phyloP scores from a whole-genome alignment of 1,284 basidiomycete species.

The Ustilago tritici region DNA sequence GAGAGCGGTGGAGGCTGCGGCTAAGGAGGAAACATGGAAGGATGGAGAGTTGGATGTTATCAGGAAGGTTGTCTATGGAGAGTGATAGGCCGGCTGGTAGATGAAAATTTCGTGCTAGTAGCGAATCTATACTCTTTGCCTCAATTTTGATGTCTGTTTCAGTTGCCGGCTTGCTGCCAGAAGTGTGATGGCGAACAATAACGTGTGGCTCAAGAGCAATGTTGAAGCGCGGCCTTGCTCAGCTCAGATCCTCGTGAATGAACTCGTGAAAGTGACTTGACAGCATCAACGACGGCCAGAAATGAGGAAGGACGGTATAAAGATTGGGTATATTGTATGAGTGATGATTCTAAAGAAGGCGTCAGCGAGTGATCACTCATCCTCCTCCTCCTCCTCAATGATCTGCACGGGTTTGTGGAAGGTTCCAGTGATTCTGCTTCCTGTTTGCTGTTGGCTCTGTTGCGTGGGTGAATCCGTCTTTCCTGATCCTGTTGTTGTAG shows the following conservation, averaged over 20 bases:
- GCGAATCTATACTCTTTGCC: slow-evolving; percentile 1
- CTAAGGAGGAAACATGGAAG: slow-evolving; percentile 18
- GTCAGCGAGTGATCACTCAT: slow-evolving; percentile 18
- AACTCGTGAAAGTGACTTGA: background rate
- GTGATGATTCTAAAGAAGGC: background rate
- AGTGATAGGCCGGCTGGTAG: slow-evolving; percentile 24
- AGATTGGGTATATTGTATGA: slow-evolving; percentile 15
- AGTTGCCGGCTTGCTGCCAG: too few relatives aligned
- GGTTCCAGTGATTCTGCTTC: slow-evolving; percentile 27
- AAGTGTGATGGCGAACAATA: too few relatives aligned
- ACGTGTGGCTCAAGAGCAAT: too few relatives aligned
- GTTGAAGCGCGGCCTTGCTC: background rate
- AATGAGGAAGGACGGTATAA: background rate
- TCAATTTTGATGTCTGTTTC: background rate
- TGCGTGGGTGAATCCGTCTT: slow-evolving; percentile 1
- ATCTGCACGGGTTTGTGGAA: slow-evolving; percentile 48
- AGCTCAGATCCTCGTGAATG: background rate
- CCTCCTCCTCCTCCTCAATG: slow-evolving; percentile 57
- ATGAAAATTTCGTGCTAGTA: background rate
- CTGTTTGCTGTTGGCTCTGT: slow-evolving; percentile 10
- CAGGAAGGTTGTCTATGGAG: slow-evolving; percentile 62
- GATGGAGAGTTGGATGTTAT: slow-evolving; percentile 49
- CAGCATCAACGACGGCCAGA: background rate
- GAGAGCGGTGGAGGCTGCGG: slow-evolving; percentile 36
- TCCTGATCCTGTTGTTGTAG: background rate